A percentile compares a stretch with the other conserved stretches of the same genome.
These are phyloP conservation scores for Nidularia sp. DNA, from an alignment of 768 basidiomycete genomes.

Conservation along the genomic window DNA sequence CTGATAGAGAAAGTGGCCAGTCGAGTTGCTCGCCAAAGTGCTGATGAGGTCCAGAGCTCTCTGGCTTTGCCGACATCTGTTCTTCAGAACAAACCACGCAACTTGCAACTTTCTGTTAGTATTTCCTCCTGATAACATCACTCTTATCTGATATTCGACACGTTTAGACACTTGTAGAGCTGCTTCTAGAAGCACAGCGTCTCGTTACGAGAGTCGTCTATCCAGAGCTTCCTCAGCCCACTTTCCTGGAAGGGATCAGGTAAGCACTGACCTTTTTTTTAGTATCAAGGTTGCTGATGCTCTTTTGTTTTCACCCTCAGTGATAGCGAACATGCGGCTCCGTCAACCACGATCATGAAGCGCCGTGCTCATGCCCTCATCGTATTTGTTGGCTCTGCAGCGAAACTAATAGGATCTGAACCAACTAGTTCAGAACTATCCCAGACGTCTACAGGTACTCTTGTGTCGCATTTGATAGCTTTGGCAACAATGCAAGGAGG, in stretches of 20 bases:
- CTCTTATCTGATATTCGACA: neutral
- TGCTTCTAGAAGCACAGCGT: slow-evolving; percentile 63
- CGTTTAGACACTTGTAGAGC: slow-evolving; percentile 54
- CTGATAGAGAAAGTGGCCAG: slow-evolving; percentile 76
- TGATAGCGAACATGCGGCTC: slow-evolving; percentile 53
- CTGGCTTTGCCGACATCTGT: slow-evolving; percentile 67
- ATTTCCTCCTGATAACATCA: neutral
- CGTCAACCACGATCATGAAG: slow-evolving; percentile 38
- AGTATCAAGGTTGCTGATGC: neutral
- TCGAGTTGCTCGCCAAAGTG: slow-evolving; percentile 58
- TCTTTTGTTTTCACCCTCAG: slow-evolving; percentile 20
- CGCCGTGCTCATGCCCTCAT: slow-evolving; percentile 69
- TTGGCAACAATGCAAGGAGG: slow-evolving; percentile 34
- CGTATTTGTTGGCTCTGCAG: slow-evolving; percentile 52
- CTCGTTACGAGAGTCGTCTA: slow-evolving; percentile 41
- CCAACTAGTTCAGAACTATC: slow-evolving; percentile 11
- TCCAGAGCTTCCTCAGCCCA: slow-evolving; percentile 29
- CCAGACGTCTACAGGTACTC: slow-evolving; percentile 27
- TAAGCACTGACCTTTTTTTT: slow-evolving; percentile 23
- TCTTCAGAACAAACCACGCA: slow-evolving; percentile 47
- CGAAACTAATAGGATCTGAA: slow-evolving; percentile 28
- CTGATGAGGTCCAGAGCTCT: slow-evolving; percentile 53
- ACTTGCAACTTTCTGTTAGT: slow-evolving; percentile 51
- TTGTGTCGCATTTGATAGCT: slow-evolving; percentile 46
- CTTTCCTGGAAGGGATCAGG: slow-evolving; percentile 57